Evolutionary conservation across 1,139 yeast genomes (phyloP).

Genomic region (Geotrichum australiense): DNA sequence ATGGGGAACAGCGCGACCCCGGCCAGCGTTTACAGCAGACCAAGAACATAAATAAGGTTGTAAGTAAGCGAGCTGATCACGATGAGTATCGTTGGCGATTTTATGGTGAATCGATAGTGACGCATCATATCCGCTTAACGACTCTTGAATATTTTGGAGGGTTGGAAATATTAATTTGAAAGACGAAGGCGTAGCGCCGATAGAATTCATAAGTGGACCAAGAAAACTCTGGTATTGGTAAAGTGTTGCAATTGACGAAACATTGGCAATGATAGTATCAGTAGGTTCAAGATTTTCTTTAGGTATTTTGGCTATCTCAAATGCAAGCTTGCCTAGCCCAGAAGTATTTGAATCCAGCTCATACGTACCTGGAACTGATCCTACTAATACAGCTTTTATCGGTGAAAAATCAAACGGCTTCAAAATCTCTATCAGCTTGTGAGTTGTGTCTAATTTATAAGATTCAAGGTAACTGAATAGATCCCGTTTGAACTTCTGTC

Average conservation of each 20-base stretch:
- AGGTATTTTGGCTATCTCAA: conserved; percentile 19
- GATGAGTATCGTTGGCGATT: conserved; percentile 19
- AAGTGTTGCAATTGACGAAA: conserved; percentile 30
- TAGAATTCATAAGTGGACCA: conserved; percentile 22
- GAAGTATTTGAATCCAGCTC: conserved; percentile 16
- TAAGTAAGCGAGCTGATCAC: conserved; percentile 25
- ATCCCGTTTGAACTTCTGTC: conserved; percentile 25
- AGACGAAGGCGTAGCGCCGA: conserved; percentile 11
- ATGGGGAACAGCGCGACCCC: conserved; percentile 33
- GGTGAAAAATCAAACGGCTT: conserved; percentile 27
- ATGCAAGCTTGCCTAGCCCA: conserved; percentile 25
- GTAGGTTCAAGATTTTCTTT: background rate
- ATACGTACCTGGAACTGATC: conserved; percentile 32
- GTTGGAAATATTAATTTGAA: conserved; percentile 31
- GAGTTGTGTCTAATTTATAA: conserved; percentile 21
- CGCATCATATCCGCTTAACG: conserved; percentile 31
- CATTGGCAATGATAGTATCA: conserved; percentile 26
- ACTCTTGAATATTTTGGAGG: conserved; percentile 26
- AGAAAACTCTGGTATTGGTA: conserved; percentile 19
- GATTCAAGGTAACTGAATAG: conserved; percentile 25
- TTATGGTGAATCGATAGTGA: conserved; percentile 31
- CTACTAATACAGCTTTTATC: conserved; percentile 27
- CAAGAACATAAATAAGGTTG: conserved; percentile 27
- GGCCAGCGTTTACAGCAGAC: conserved; percentile 28
- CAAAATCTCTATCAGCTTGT: conserved; percentile 20